A percentile compares a stretch with the other conserved stretches of the same genome.
These are phyloP conservation scores for Drosera capensis DNA, from an alignment of 148 eudicot species.

Conservation along the genomic window DNA sequence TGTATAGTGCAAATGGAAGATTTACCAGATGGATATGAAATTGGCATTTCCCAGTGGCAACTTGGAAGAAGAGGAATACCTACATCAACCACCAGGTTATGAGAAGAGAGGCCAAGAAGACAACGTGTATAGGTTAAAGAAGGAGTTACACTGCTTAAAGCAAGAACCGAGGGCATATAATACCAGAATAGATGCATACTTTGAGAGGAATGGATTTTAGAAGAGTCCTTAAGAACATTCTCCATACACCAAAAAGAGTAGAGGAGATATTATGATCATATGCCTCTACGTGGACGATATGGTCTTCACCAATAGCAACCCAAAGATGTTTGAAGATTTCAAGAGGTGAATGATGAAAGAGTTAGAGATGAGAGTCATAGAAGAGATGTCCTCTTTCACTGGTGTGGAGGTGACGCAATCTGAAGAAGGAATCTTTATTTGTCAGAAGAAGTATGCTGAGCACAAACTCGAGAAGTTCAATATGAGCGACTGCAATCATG, in stretches of 20 bases:
- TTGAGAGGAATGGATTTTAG: background rate
- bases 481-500: too few relatives aligned
- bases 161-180: constrained; percentile 4
- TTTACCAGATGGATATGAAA: constrained; percentile 7
- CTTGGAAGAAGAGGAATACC: constrained; percentile 2
- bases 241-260: too few relatives aligned
- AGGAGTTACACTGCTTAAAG: constrained; percentile 5
- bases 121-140: background rate
- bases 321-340: background rate
- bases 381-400: background rate
- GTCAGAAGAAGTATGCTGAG: background rate
- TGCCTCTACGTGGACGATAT: too few relatives aligned
- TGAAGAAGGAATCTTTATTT: background rate
- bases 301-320: too few relatives aligned
- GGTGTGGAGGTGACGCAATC: background rate
- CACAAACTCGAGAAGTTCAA: background rate
- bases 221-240: constrained; percentile 1
- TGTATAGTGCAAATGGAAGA: constrained; percentile 1
- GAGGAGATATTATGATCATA: too few relatives aligned
- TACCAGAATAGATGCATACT: background rate
- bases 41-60: background rate
- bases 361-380: background rate
- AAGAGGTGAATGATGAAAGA: background rate
- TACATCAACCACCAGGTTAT: constrained; percentile 1
- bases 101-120: too few relatives aligned